Percentiles rank a stretch among this genome's conserved stretches.
These are phyloP conservation scores for Leishmania major DNA, from an alignment of 208 protist species.

Conservation along the genomic window DNA sequence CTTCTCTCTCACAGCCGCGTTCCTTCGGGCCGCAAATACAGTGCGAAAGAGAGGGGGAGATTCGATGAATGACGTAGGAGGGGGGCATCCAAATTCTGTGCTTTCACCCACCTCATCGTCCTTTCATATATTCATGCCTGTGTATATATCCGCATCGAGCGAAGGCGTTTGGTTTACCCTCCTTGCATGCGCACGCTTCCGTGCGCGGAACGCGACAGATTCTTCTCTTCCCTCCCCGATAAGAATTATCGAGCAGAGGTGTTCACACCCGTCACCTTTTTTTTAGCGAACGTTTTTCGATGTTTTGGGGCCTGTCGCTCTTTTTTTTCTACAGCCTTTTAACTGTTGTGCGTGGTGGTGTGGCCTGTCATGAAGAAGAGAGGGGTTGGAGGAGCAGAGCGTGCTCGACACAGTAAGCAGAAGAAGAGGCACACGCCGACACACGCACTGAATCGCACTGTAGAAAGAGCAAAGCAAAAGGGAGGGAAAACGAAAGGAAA, in stretches of 20 bases:
- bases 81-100: neutral
- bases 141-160: neutral
- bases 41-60: neutral
- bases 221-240: neutral
- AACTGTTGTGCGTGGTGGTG: neutral
- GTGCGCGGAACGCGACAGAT: neutral
- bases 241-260: neutral
- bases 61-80: neutral
- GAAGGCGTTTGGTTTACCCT: neutral
- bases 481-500: slow-evolving; percentile 4
- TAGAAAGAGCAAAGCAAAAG: neutral
- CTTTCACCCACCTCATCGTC: neutral
- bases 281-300: neutral
- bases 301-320: neutral
- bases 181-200: neutral
- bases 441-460: neutral
- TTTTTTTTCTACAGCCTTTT: neutral
- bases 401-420: neutral
- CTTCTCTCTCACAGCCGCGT: neutral
- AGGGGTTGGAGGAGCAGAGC: neutral
- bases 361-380: neutral
- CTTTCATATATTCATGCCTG: neutral
- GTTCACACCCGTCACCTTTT: neutral
- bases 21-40: neutral
- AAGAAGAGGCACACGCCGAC: neutral